A percentile compares a stretch with the other conserved stretches of the same genome.
Conservation (phyloP, 2,329 filamentous ascomycete genomes). For the Teratosphaeria gauchensis region DNA sequence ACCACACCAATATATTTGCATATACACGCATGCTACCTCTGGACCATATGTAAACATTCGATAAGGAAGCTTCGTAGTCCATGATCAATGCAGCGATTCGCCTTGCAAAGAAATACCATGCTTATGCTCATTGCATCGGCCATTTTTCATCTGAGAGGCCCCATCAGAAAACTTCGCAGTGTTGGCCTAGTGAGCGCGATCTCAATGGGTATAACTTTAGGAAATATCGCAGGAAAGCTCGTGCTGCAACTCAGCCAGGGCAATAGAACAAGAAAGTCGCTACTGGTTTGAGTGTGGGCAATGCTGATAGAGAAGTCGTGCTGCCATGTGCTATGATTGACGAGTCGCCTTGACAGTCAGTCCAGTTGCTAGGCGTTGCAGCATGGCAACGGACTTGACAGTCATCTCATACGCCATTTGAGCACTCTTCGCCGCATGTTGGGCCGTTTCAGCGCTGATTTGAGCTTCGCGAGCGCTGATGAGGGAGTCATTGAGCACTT, state of each 20-base stretch:
- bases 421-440: slow-evolving; percentile 15
- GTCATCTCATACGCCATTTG: slow-evolving; percentile 19
- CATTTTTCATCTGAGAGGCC: no score
- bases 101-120: background rate
- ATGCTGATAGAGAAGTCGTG: background rate
- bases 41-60: no score
- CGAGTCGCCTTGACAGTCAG: background rate
- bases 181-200: no score
- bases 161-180: no score
- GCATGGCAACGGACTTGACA: slow-evolving; percentile 15
- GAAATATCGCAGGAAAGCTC: background rate
- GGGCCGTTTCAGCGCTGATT: slow-evolving; percentile 16
- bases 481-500: slow-evolving; percentile 19
- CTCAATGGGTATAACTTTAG: background rate
- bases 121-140: background rate
- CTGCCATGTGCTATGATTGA: background rate
- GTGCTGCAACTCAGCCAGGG: background rate
- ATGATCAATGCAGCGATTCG: background rate
- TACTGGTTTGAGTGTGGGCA: background rate
- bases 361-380: slow-evolving; percentile 6
- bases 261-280: background rate
- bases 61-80: background rate
- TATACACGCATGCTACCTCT: background rate
- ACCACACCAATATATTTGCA: no score
- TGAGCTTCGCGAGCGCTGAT: slow-evolving; percentile 18